Evolutionary conservation across 2,329 filamentous ascomycete species (phyloP).

Genomic region (Ustulina deusta): DNA sequence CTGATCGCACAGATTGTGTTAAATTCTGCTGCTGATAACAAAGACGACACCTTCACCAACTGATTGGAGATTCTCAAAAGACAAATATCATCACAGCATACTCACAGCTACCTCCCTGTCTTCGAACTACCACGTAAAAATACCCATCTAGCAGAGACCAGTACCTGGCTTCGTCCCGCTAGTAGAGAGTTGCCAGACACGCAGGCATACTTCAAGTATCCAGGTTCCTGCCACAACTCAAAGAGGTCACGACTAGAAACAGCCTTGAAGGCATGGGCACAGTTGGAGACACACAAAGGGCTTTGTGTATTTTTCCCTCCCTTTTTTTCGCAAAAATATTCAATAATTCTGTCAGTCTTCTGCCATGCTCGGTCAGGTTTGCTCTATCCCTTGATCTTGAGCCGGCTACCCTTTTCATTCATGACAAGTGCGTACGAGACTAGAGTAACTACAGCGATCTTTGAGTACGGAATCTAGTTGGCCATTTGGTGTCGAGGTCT

Average conservation of each 20-base stretch:
- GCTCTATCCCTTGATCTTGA: slow-evolving; percentile 54
- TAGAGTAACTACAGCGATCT: slow-evolving; percentile 55
- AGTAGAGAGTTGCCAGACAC: neutral
- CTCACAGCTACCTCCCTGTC: neutral
- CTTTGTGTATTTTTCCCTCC: no score
- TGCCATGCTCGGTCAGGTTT: slow-evolving; percentile 55
- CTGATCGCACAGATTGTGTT: slow-evolving; percentile 15
- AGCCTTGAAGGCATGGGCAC: neutral
- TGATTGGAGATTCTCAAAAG: no score
- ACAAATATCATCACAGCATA: neutral
- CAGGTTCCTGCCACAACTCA: neutral
- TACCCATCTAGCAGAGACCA: neutral
- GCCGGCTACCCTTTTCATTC: slow-evolving; percentile 48
- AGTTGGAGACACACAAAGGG: neutral
- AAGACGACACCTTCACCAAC: no score
- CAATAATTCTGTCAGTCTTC: slow-evolving; percentile 46
- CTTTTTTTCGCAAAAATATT: neutral
- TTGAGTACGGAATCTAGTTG: slow-evolving; percentile 57
- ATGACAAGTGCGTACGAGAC: slow-evolving; percentile 50
- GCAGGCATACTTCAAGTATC: neutral
- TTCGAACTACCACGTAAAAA: neutral
- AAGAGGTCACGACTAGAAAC: neutral
- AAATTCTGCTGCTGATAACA: slow-evolving; percentile 1
- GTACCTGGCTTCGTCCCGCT: neutral
- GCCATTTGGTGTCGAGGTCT: slow-evolving; percentile 50